Conservation (phyloP, 805 yeast species). For the Candida tibetensis region DNA sequence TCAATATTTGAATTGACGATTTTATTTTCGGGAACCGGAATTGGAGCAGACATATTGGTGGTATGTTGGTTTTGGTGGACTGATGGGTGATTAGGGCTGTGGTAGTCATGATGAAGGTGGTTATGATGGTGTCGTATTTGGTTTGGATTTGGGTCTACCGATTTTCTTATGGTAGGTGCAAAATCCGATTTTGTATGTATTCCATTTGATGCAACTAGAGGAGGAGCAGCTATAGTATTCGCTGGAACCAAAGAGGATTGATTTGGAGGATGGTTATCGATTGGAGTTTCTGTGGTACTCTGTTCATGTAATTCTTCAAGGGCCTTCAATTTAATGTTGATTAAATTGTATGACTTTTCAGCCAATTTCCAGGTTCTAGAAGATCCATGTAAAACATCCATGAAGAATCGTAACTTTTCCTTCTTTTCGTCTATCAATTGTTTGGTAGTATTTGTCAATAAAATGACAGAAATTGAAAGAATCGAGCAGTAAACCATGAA, state of each 20-base stretch:
- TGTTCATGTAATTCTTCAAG: conserved; percentile 9
- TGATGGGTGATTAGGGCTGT: background rate
- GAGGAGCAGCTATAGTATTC: background rate
- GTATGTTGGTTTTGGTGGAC: background rate
- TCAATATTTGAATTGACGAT: conserved; percentile 19
- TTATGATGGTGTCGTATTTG: background rate
- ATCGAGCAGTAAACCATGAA: conserved; percentile 48
- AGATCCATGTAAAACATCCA: conserved; percentile 39
- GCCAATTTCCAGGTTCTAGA: conserved; percentile 49
- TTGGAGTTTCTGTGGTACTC: background rate
- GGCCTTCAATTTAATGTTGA: conserved; percentile 32
- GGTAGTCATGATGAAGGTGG: background rate
- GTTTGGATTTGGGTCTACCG: background rate
- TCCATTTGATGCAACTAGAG: too few species aligned
- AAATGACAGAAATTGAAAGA: conserved; percentile 41
- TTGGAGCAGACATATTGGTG: background rate
- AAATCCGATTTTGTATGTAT: background rate
- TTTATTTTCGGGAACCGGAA: background rate
- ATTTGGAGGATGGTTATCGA: background rate
- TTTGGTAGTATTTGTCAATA: conserved; percentile 31
- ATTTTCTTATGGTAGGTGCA: background rate
- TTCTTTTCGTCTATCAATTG: conserved; percentile 25
- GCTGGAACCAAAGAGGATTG: background rate
- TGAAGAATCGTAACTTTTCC: conserved; percentile 34
- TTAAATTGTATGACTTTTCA: conserved; percentile 42